These are phyloP conservation scores for Aspergillus sp. DNA, from an alignment of 2,329 filamentous ascomycete genomes.

Conservation along the genomic window DNA sequence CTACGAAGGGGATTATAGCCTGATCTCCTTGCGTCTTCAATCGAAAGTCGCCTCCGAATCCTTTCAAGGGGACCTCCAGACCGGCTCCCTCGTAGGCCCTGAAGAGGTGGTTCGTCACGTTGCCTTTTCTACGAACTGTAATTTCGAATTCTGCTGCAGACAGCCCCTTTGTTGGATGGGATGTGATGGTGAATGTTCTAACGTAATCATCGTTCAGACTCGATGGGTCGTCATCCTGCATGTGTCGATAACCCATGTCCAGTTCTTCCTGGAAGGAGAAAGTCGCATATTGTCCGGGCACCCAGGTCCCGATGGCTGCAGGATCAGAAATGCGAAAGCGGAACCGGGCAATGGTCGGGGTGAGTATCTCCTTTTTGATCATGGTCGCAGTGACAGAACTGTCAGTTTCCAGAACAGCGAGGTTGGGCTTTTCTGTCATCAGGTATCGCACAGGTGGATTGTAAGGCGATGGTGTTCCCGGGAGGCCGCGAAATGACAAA, in stretches of 20 bases:
- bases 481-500: conserved; percentile 64
- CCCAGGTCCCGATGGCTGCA: conserved; percentile 49
- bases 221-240: conserved; percentile 75
- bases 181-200: conserved; percentile 79
- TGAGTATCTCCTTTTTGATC: conserved; percentile 57
- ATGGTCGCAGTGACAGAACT: conserved; percentile 52
- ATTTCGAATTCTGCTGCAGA: conserved; percentile 62
- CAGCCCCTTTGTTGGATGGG: conserved; percentile 43
- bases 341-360: conserved; percentile 67
- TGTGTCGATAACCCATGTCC: conserved; percentile 73
- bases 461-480: conserved; percentile 67
- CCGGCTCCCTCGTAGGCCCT: conserved; percentile 50
- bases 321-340: conserved; percentile 50
- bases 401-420: conserved; percentile 13
- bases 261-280: conserved; percentile 69
- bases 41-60: conserved; percentile 67
- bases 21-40: conserved; percentile 31
- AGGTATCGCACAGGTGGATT: conserved; percentile 71
- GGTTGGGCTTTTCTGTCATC: conserved; percentile 50
- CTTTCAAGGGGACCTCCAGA: conserved; percentile 66
- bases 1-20: conserved; percentile 60
- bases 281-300: conserved; percentile 73
- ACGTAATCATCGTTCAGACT: conserved; percentile 82
- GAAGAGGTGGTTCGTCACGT: conserved; percentile 65
- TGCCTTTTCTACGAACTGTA: conserved; percentile 67